These are phyloP conservation scores for Fraxinus latifolia DNA, from an alignment of 305 asterid genomes.

Conservation along the genomic window DNA sequence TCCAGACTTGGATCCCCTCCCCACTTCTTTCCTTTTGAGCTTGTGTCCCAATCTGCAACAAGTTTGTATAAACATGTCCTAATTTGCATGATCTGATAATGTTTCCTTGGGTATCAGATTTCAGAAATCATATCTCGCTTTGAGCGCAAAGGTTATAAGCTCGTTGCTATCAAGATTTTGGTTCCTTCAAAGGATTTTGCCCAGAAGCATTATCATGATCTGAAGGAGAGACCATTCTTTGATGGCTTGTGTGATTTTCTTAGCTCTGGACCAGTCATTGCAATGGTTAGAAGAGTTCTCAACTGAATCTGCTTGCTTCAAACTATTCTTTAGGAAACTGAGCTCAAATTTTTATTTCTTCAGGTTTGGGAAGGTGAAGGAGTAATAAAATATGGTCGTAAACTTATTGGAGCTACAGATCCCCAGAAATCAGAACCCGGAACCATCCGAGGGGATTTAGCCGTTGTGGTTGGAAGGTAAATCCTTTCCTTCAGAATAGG, in stretches of 20 bases:
- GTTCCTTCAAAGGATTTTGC: conserved; percentile 88
- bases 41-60: not conserved
- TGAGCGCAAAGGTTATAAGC: conserved; percentile 91
- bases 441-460: conserved; percentile 95
- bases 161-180: conserved; percentile 74
- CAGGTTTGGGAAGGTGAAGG: conserved; percentile 99
- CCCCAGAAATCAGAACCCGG: conserved; percentile 99
- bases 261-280: conserved; percentile 97
- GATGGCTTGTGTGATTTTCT: conserved; percentile 87
- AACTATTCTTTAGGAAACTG: not conserved
- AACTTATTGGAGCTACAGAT: conserved; percentile 95
- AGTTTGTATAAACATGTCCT: not conserved
- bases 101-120: conserved; percentile 47
- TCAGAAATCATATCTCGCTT: conserved; percentile 85
- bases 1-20: not conserved
- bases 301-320: not conserved
- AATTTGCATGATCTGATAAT: conserved; percentile 19
- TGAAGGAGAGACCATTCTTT: conserved; percentile 86
- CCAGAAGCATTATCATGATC: conserved; percentile 85
- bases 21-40: not conserved
- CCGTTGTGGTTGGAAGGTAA: conserved; percentile 91
- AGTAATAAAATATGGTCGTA: conserved; percentile 84
- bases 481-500: not conserved
- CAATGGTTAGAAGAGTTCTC: conserved; percentile 64
- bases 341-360: conserved; percentile 14